These are phyloP conservation scores for Curvularia lunata DNA, from an alignment of 2,329 filamentous ascomycete species.

Conservation along the genomic window DNA sequence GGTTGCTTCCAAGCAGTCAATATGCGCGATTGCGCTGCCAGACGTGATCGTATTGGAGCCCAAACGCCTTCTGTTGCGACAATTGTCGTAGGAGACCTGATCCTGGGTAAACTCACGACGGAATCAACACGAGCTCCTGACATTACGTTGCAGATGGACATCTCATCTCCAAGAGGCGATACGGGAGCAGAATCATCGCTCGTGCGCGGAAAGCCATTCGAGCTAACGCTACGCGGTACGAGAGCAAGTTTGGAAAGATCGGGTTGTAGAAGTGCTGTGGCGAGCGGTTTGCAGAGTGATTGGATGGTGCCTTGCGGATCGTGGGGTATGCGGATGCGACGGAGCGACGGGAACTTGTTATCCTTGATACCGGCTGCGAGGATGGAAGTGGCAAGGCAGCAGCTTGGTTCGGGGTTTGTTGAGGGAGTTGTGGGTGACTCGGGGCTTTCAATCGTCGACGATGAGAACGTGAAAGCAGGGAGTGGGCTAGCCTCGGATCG, in stretches of 20 bases:
- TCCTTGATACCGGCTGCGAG: constrained; percentile 68
- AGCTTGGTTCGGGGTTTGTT: constrained; percentile 50
- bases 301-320: constrained; percentile 75
- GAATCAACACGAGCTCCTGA: constrained; percentile 30
- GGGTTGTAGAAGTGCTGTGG: constrained; percentile 58
- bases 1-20: constrained; percentile 63
- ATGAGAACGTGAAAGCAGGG: constrained; percentile 17
- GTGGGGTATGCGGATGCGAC: constrained; percentile 66
- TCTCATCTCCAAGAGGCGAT: not conserved
- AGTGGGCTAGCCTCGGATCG: constrained; percentile 35
- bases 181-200: constrained; percentile 3
- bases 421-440: constrained; percentile 25
- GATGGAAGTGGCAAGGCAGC: constrained; percentile 64
- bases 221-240: constrained; percentile 10
- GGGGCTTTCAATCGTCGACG: not conserved
- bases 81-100: constrained; percentile 5
- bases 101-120: constrained; percentile 20
- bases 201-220: not conserved
- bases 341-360: constrained; percentile 68
- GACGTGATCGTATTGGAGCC: constrained; percentile 61
- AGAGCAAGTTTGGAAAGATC: constrained; percentile 31
- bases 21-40: constrained; percentile 70
- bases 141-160: constrained; percentile 2
- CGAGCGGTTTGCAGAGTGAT: constrained; percentile 68
- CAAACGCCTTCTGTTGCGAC: constrained; percentile 25